A percentile compares a stretch with the other conserved stretches of the same genome.
Conservation (phyloP, 78 protist species). For the slime mould (Dictyostelium discoideum) region DNA sequence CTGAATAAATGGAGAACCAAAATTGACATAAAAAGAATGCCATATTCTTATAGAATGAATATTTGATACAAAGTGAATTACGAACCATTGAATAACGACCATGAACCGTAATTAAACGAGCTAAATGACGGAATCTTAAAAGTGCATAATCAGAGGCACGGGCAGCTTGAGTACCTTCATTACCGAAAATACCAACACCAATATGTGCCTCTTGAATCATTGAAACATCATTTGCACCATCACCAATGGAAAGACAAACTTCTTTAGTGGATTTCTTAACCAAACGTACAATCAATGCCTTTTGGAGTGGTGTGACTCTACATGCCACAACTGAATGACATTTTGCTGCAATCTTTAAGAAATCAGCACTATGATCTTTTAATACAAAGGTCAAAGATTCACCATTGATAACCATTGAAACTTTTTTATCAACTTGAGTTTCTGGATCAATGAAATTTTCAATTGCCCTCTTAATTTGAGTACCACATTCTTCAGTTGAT, state of each 20-base stretch:
- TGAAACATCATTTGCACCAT: slow-evolving; percentile 89
- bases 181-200: slow-evolving; percentile 95
- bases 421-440: not conserved
- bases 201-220: slow-evolving; percentile 86
- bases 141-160: slow-evolving; percentile 94
- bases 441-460: not conserved
- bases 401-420: slow-evolving; percentile 77
- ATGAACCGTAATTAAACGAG: slow-evolving; percentile 88
- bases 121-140: slow-evolving; percentile 73
- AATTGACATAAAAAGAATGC: slow-evolving; percentile 76
- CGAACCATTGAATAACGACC: slow-evolving; percentile 90
- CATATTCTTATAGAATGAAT: slow-evolving; percentile 93
- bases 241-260: slow-evolving; percentile 92
- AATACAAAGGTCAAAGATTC: slow-evolving; percentile 21
- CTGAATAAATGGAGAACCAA: slow-evolving; percentile 71
- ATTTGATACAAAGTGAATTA: slow-evolving; percentile 77
- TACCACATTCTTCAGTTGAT: slow-evolving; percentile 23
- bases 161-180: slow-evolving; percentile 96
- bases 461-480: not conserved
- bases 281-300: slow-evolving; percentile 88
- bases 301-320: slow-evolving; percentile 94
- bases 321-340: slow-evolving; percentile 92
- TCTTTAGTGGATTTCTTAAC: slow-evolving; percentile 45
- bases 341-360: slow-evolving; percentile 70
- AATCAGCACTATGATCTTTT: slow-evolving; percentile 34